phyloP scores from a whole-genome alignment of 176 grass and related monocot genomes.

The Thinopyrum elongatum region DNA sequence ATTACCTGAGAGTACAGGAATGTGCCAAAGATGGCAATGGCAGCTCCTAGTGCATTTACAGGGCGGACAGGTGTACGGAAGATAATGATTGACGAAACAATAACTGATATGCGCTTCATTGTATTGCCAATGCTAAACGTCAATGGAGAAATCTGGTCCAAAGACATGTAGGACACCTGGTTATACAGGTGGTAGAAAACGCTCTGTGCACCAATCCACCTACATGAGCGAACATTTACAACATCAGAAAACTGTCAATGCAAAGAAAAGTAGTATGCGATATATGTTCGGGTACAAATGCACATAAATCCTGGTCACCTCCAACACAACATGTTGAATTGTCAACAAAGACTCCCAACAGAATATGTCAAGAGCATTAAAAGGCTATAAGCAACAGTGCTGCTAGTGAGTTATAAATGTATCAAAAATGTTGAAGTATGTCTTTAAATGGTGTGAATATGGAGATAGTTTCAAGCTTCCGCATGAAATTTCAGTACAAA shows the following conservation, averaged over 20 bases:
- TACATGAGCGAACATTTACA: conserved; percentile 39
- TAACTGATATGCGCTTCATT: conserved; percentile 96
- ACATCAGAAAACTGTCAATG: conserved; percentile 2
- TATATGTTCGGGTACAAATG: not conserved
- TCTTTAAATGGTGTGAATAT: not conserved
- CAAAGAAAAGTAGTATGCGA: not conserved
- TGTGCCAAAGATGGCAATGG: conserved; percentile 91
- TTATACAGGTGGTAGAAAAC: conserved; percentile 97
- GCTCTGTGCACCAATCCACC: conserved; percentile 92
- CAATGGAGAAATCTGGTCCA: conserved; percentile 88
- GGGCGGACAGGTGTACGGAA: conserved; percentile 86
- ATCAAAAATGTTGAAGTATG: not conserved
- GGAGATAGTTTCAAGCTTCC: not conserved
- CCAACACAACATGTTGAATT: not conserved
- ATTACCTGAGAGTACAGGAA: conserved; percentile 93
- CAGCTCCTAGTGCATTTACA: conserved; percentile 85
- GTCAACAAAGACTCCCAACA: not conserved
- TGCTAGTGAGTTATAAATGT: not conserved
- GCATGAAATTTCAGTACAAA: not conserved
- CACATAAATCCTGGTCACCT: not conserved
- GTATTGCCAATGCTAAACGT: conserved; percentile 93
- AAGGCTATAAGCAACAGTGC: not conserved
- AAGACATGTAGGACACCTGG: conserved; percentile 95
- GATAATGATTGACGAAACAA: conserved; percentile 92
- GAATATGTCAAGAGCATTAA: not conserved